Base-by-base conservation (phyloP, 1,284 basidiomycete genomes). In the Peniophora sp. region DNA sequence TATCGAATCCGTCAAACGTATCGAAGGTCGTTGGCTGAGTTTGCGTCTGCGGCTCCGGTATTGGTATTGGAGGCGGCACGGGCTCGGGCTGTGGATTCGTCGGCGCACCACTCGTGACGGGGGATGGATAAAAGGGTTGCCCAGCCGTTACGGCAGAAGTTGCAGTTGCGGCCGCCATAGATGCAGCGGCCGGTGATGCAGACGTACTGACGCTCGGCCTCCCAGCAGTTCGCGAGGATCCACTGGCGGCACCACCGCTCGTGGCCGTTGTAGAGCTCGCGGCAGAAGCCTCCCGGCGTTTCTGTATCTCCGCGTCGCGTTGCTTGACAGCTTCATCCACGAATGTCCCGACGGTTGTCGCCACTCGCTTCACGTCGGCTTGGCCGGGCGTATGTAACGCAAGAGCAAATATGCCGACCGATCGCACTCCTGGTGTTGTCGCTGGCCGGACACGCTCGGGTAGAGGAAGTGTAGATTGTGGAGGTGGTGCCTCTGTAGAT, bases 301-400 rank as follows among this genome's bases (percentile, higher is more conserved):
- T 70, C 14, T 85, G 71, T 57, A 3, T 86, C 71, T 61, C 88
- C 87, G 48, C 71, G 72, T 89, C 86, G 6, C 87, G 70, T 55
- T 88, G 85, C 53, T 77, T 77, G 1, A 79, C 81, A 2, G 88
- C 76, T 3, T 76, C 76, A 53, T 88, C 86, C 2, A 89, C 83
- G 58, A 83, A 89, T 1, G 68, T 69, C 22, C 79, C 78, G 12
- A 85, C 76, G 59, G 85, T 81, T 2, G 64, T 58, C 0, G 81
- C 82, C 3, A 81, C 72, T 2, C 62, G 66, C 14, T 68, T 65
- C 5, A 81, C 59, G 45, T 74, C 70, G 67, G 57, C 36, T 56
- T 49, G 42, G 57, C 57, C n/a, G 54, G 49, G 57, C 17, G 62
- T 61, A 41, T 3, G 39, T 23, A n/a, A 48, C 35, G 47, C 52